Percentiles rank a stretch among this genome's conserved stretches.
Evolutionary conservation across 305 asterid genomes (phyloP).

Genomic region (Fraxinus velutina): DNA sequence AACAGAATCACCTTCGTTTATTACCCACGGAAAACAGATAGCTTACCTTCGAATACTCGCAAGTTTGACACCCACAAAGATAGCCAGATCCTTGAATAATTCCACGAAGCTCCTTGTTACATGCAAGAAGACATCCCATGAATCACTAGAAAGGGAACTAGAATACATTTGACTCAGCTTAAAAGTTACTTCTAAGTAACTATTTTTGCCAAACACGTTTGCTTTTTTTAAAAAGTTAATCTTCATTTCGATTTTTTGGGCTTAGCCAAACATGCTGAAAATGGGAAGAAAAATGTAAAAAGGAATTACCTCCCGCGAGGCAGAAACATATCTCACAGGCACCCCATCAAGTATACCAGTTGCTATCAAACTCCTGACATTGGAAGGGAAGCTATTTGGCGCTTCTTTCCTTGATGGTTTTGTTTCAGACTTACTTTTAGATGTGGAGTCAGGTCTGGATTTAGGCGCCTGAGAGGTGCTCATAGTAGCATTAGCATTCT

Average conservation of each 20-base stretch:
- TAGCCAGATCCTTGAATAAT: constrained; percentile 87
- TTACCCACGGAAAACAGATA: not conserved
- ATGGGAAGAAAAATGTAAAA: not conserved
- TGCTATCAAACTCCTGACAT: constrained; percentile 87
- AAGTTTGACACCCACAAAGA: constrained; percentile 84
- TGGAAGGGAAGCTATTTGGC: constrained; percentile 90
- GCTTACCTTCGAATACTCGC: constrained; percentile 80
- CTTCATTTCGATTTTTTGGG: not conserved
- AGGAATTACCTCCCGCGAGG: constrained; percentile 64
- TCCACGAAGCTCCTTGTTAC: constrained; percentile 76
- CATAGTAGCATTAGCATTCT: constrained; percentile 32
- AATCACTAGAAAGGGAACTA: constrained; percentile 22
- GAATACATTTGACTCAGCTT: not conserved
- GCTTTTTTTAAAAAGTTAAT: not conserved
- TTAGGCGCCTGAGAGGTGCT: constrained; percentile 41
- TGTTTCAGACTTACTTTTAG: constrained; percentile 54
- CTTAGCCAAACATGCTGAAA: not conserved
- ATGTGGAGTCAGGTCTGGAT: constrained; percentile 39
- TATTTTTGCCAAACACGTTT: not conserved
- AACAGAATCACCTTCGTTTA: not conserved
- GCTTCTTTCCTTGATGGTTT: constrained; percentile 76
- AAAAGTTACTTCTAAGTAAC: not conserved
- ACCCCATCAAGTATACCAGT: constrained; percentile 96
- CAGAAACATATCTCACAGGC: constrained; percentile 75
- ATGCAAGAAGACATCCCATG: constrained; percentile 22